A percentile compares a stretch with the other conserved stretches of the same genome.
phyloP scores from a whole-genome alignment of 208 protist species.

The Wallacemonas sp. region DNA sequence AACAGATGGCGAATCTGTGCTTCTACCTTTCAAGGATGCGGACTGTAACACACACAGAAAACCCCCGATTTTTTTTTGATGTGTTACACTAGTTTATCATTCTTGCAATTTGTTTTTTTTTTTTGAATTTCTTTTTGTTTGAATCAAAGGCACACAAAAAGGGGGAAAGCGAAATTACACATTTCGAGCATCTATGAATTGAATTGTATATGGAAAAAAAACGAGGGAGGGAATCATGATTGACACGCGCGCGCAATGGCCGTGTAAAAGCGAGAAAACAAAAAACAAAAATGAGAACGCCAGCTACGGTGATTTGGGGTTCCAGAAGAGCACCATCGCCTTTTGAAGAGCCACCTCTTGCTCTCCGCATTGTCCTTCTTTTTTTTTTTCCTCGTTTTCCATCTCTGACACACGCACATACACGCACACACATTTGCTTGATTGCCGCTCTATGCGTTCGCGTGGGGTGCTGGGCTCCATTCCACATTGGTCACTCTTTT shows the following conservation, averaged over 20 bases:
- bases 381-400: constrained; percentile 1
- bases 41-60: too few species aligned
- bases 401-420: too few species aligned
- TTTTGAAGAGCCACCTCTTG: too few species aligned
- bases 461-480: too few species aligned
- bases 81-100: too few species aligned
- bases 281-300: too few species aligned
- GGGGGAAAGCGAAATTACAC: constrained; percentile 1
- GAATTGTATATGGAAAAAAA: constrained; percentile 1
- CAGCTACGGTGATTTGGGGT: not conserved
- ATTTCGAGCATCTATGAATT: constrained; percentile 13
- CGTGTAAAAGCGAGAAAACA: not conserved
- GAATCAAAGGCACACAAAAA: constrained; percentile 12
- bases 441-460: not conserved
- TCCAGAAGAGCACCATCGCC: not conserved
- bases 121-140: constrained; percentile 18
- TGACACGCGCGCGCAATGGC: not conserved
- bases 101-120: not conserved
- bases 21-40: too few species aligned
- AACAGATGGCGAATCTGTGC: too few species aligned
- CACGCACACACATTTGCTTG: too few species aligned
- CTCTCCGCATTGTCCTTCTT: constrained; percentile 3
- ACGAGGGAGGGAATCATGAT: constrained; percentile 10
- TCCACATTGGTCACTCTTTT: too few species aligned
- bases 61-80: constrained; percentile 8